Base-by-base conservation (phyloP, 2,329 filamentous ascomycete species). In the Colletotrichum chlorophyti region DNA sequence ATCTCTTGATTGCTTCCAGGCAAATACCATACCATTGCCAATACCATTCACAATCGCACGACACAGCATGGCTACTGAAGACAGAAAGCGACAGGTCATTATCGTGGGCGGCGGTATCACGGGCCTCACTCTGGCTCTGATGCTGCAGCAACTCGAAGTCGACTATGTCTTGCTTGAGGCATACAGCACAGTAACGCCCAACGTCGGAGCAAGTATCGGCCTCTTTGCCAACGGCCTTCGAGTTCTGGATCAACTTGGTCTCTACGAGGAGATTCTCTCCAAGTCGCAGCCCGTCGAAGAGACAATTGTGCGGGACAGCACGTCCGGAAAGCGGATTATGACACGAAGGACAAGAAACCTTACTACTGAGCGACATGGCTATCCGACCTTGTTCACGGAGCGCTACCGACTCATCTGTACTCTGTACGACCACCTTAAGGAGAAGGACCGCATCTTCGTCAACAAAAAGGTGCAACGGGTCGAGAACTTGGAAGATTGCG, bases 181-280 rank as follows among this genome's bases (percentile, higher is more conserved):
- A 0, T 68, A 77, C 41, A 23, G 58, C 0, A 65, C 72, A 0
- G 74, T 83, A 19, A 74, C 75, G 0, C 79, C 81, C 0, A 69
- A 75, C 17, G 68, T 77, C 0, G 82, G 83, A 1, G 80, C 80
- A 0, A 76, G 73, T 4, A 79, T 85, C 24, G 78, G 72, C 1
- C 62, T 84, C 0, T 59, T 73, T 0, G 70, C 81, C 0, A 71
- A 78, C 15, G 77, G 77, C 0, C 54, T 68, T 4, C 70, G 76
- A 1, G 76, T 84, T 6, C 64, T 83, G 1, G 81, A 83, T 47
- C 83, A 85, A 64, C 64, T 85, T 0, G 81, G 79, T 1, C 60
- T 72, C 31, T 75, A 63, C 64, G 10, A 59, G 8, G 53, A 60
- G 21, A 47, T 57, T 6, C 26, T 50, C 14, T 15, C 24, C 19